Evolutionary conservation across 805 yeast genomes (phyloP).

Genomic region (Pichia manshurica): DNA sequence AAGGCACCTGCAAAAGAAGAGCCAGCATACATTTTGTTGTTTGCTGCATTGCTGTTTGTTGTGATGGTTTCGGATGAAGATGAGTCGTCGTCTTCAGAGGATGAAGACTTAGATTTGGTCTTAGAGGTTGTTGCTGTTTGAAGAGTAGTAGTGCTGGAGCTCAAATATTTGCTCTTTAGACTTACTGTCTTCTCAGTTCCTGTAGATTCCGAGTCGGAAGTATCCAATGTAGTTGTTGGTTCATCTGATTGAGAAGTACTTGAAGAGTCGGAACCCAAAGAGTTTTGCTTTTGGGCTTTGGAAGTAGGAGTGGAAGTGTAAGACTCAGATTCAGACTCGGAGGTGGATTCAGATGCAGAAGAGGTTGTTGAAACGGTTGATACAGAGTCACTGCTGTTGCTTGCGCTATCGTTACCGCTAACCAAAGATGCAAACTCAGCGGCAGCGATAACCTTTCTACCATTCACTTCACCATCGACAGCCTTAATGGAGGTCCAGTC

Average conservation of each 20-base stretch:
- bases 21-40: background rate
- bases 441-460: constrained; percentile 45
- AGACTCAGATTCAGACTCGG: background rate
- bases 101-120: background rate
- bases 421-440: constrained; percentile 37
- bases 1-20: constrained; percentile 3
- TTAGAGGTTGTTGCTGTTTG: background rate
- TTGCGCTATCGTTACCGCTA: constrained; percentile 18
- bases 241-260: background rate
- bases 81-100: too few relatives aligned
- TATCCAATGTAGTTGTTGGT: background rate
- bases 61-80: background rate
- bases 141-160: constrained; percentile 3
- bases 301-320: too few relatives aligned
- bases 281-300: too few relatives aligned
- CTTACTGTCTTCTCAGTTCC: constrained; percentile 3
- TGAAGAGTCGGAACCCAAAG: background rate
- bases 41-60: background rate
- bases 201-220: background rate
- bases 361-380: constrained; percentile 3
- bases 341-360: background rate
- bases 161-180: background rate
- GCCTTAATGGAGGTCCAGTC: constrained; percentile 55
- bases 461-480: constrained; percentile 53
- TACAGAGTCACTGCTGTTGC: background rate